A percentile compares a stretch with the other conserved stretches of the same genome.
These are phyloP conservation scores for Fusarium sp. DNA, from an alignment of 2,329 filamentous ascomycete genomes.

Conservation along the genomic window DNA sequence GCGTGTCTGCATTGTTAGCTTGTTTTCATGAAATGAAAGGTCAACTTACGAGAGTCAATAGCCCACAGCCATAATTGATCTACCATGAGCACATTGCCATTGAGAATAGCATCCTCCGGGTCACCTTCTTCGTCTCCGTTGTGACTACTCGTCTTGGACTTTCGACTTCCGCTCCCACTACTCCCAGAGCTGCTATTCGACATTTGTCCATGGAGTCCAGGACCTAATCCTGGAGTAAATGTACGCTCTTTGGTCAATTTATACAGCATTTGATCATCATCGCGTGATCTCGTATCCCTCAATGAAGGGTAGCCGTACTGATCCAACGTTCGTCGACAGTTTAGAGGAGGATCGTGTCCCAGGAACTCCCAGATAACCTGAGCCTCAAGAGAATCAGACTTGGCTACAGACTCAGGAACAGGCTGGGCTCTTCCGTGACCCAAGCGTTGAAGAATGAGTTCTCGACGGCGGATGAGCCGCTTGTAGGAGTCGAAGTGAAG, in stretches of 20 bases:
- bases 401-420: constrained; percentile 65
- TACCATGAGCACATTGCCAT: constrained; percentile 74
- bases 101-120: constrained; percentile 56
- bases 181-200: constrained; percentile 49
- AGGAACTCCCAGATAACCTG: constrained; percentile 74
- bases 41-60: constrained; percentile 63
- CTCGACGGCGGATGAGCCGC: constrained; percentile 67
- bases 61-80: constrained; percentile 75
- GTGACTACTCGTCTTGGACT: constrained; percentile 48
- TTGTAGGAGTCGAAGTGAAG: constrained; percentile 75
- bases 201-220: constrained; percentile 47
- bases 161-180: constrained; percentile 45
- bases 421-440: constrained; percentile 67
- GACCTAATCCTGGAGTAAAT: constrained; percentile 37
- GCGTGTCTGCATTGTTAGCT: constrained; percentile 55
- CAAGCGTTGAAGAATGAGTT: constrained; percentile 65
- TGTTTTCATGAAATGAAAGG: accelerated
- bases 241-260: constrained; percentile 69
- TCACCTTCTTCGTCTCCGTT: constrained; percentile 51
- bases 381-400: constrained; percentile 67
- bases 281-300: constrained; percentile 69
- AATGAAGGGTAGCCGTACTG: constrained; percentile 74
- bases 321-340: constrained; percentile 71
- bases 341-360: constrained; percentile 70
- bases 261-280: constrained; percentile 76